Conservation (phyloP, 768 basidiomycete genomes). For the Kwoniella sp. region DNA sequence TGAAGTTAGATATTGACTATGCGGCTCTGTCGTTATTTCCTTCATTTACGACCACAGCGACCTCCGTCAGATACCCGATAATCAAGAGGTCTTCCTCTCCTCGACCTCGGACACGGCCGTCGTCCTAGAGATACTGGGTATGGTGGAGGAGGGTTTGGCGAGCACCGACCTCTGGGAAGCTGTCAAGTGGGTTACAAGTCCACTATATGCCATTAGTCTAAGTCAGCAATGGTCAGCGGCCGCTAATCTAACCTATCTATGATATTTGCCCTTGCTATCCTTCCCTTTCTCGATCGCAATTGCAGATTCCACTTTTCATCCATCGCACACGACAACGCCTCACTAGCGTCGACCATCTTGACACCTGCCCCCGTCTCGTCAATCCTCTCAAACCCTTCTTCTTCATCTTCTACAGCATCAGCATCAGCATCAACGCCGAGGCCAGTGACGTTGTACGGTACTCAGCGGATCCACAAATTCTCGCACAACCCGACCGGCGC, state of each 20-base stretch:
- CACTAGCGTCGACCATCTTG: conserved; percentile 61
- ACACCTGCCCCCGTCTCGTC: conserved; percentile 57
- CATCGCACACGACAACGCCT: conserved; percentile 86
- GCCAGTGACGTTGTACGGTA: conserved; percentile 68
- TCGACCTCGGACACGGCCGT: conserved; percentile 70
- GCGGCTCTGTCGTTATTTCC: too few species aligned
- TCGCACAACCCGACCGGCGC: conserved; percentile 43
- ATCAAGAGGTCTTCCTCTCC: conserved; percentile 88
- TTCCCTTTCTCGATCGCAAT: background rate
- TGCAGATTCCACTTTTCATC: conserved; percentile 89
- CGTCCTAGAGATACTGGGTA: conserved; percentile 79
- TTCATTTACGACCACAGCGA: conserved; percentile 57
- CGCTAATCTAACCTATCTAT: too few species aligned
- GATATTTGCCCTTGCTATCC: too few species aligned
- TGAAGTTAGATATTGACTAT: too few species aligned
- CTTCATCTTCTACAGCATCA: conserved; percentile 54
- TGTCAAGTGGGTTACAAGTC: conserved; percentile 69
- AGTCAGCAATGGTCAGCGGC: too few species aligned
- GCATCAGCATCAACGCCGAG: conserved; percentile 49
- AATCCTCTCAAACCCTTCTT: conserved; percentile 40
- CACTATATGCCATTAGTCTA: too few species aligned
- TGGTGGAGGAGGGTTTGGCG: conserved; percentile 62
- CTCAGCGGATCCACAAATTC: conserved; percentile 77
- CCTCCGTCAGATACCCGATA: conserved; percentile 86
- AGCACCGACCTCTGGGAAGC: conserved; percentile 65